Evolutionary conservation across 768 basidiomycete genomes (phyloP), one percentile per base, ranked within the genome.

Genomic region (Sarcodon sp.): DNA sequence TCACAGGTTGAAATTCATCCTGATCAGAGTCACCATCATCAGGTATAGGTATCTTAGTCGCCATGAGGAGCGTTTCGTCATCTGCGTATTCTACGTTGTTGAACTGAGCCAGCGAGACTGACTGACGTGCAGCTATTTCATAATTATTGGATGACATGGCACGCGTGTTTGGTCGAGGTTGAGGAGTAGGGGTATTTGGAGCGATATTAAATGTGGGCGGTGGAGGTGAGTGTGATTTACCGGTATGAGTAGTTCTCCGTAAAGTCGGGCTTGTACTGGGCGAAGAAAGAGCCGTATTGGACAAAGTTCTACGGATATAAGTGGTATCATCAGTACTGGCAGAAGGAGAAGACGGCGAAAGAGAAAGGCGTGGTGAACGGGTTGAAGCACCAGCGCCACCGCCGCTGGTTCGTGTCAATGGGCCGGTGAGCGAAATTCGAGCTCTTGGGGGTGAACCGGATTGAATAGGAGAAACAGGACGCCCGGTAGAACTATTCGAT

Each of bases 41-140:
- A 2, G 87, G 86, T 15, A 87, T 70, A n/a, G 86, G 87, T 35
- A 87, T 79, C 21, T 69, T 68, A 49, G 80, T 76, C 1, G 87
- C 84, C 41, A 82, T 66, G 35, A 89, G 72, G 3, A 88, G 66
- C 27, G 81, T 79, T 37, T 83, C 75, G 35, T 86, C 76, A 13
- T 68, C 63, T 50, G 60, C 64, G 39, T 64, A n/a, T n/a, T n/a
- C 60, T 13, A 66, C 57, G 33, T 53, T 67, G 66, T 35, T 13
- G 27, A 13, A 8, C 13, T 13, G 13, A 27, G 27, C 39, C 39
- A 41, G 13, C 27, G 39, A 15, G 13, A 41, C 27, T 8, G 39
- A 41, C 8, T 15, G 13, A 11, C 39, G 39, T 41, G 13, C 39
- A 27, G 39, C 21, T 4, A 27, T 27, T 27, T 27, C 21, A 27